Evolutionary conservation across 306 rosid species (phyloP).

Genomic region (Pachyrhizus erosus): DNA sequence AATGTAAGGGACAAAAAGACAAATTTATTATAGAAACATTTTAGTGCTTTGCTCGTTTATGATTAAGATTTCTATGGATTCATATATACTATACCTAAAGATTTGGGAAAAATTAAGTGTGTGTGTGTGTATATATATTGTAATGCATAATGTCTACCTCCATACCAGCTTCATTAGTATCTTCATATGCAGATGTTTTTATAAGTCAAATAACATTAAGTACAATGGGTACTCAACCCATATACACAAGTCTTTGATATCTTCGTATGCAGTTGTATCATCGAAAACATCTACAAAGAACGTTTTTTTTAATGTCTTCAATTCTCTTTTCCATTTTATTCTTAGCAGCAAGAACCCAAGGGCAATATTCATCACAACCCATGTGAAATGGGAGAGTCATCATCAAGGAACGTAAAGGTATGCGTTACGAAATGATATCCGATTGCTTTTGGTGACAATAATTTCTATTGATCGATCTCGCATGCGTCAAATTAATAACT

Average conservation of each 20-base stretch:
- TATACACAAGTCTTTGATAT: not conserved
- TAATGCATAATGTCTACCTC: no score
- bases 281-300: not conserved
- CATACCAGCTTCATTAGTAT: no score
- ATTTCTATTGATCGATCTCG: not conserved
- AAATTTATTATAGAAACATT: no score
- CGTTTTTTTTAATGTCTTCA: not conserved
- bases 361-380: not conserved
- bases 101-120: no score
- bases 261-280: not conserved
- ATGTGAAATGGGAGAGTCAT: not conserved
- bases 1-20: no score
- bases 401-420: conserved; percentile 15
- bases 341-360: not conserved
- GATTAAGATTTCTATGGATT: no score
- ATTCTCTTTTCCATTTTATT: not conserved
- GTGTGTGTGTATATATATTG: no score
- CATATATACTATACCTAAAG: no score
- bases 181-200: no score
- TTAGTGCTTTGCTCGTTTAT: no score
- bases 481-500: not conserved
- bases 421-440: not conserved
- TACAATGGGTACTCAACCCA: no score
- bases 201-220: no score
- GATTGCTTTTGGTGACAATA: not conserved